A percentile compares a stretch with the other conserved stretches of the same genome.
Conservation (phyloP, 2,329 filamentous ascomycete genomes). For the Blastomyces parvus region DNA sequence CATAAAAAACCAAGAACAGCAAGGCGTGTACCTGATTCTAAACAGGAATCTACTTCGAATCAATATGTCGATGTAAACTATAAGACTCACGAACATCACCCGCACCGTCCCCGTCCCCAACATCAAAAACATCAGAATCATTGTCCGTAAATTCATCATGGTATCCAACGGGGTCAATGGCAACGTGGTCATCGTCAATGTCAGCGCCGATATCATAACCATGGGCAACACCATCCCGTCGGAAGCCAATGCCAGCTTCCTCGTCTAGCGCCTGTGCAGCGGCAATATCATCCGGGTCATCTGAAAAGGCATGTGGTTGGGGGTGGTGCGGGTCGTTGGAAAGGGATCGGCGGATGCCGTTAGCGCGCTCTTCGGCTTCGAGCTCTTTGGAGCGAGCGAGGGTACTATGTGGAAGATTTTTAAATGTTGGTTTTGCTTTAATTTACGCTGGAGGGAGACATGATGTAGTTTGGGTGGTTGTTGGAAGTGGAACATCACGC, state of each 20-base stretch:
- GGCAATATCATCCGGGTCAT: slow-evolving; percentile 33
- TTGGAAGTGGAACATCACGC: background rate
- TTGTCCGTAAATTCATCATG: slow-evolving; percentile 47
- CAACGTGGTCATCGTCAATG: slow-evolving; percentile 39
- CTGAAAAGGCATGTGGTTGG: slow-evolving; percentile 19
- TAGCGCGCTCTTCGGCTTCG: slow-evolving; percentile 38
- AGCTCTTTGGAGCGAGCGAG: slow-evolving; percentile 41
- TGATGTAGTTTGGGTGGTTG: background rate
- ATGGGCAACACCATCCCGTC: slow-evolving; percentile 27
- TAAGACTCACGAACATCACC: slow-evolving; percentile 30
- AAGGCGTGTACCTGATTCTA: background rate
- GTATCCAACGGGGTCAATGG: slow-evolving; percentile 33
- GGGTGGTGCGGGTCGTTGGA: slow-evolving; percentile 11
- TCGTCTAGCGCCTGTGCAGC: slow-evolving; percentile 38
- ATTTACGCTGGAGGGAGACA: background rate
- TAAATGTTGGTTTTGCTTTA: background rate
- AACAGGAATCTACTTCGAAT: slow-evolving; percentile 10
- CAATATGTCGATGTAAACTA: slow-evolving; percentile 32
- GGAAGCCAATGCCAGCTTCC: slow-evolving; percentile 35
- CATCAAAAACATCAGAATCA: slow-evolving; percentile 41
- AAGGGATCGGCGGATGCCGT: slow-evolving; percentile 28
- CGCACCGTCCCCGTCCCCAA: slow-evolving; percentile 29
- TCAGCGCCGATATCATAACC: slow-evolving; percentile 28
- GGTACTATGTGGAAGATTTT: slow-evolving; percentile 26
- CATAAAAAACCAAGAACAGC: slow-evolving; percentile 6